phyloP scores from a whole-genome alignment of 208 protist species.

The Angomonas deanei region DNA sequence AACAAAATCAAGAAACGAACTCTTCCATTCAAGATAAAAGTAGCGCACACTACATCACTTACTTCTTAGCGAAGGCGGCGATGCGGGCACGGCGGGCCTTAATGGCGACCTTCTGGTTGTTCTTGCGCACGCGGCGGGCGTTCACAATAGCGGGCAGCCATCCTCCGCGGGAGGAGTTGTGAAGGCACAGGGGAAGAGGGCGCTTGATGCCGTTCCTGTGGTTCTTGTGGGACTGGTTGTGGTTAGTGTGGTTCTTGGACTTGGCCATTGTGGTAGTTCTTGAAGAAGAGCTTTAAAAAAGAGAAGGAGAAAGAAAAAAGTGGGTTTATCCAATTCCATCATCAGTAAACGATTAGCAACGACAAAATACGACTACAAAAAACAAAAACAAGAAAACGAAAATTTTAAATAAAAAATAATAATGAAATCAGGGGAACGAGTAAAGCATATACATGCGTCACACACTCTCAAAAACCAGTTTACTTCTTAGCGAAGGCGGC shows the following conservation, averaged over 20 bases:
- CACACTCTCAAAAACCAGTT: not conserved
- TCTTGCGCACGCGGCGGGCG: constrained; percentile 80
- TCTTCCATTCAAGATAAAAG: too few species aligned
- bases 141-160: constrained; percentile 82
- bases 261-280: constrained; percentile 71
- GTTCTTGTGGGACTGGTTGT: constrained; percentile 91
- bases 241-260: constrained; percentile 93
- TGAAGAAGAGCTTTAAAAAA: constrained; percentile 1
- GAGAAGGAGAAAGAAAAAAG: constrained; percentile 3
- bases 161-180: constrained; percentile 75
- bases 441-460: not conserved
- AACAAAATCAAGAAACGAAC: not conserved
- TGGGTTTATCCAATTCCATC: not conserved
- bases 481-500: constrained; percentile 47
- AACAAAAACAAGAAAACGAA: constrained; percentile 2
- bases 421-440: not conserved
- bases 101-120: constrained; percentile 80
- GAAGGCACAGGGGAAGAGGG: constrained; percentile 58
- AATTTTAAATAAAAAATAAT: not conserved
- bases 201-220: constrained; percentile 90
- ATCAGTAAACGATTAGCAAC: not conserved
- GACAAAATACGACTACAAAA: not conserved
- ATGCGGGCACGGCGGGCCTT: constrained; percentile 73
- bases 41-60: not conserved
- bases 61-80: constrained; percentile 42